Percentiles rank a stretch among this genome's conserved stretches.
Conservation (phyloP, 1,284 basidiomycete genomes). For the Moniliella sp. region DNA sequence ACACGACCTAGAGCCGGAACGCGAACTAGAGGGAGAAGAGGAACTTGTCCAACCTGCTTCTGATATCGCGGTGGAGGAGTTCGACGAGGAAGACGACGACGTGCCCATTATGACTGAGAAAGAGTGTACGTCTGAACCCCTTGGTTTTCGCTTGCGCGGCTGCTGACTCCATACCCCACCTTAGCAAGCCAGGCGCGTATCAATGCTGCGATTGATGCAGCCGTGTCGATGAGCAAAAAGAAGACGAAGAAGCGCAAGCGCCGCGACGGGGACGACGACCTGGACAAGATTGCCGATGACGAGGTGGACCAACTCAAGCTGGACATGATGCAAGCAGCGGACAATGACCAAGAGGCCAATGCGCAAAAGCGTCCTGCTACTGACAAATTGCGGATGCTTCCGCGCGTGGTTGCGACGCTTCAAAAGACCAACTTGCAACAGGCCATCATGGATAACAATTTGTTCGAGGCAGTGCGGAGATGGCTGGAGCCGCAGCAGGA, state of each 20-base stretch:
- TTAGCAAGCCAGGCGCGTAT: background rate
- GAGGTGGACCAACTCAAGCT: conserved; percentile 64
- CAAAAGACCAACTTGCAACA: conserved; percentile 78
- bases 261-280: conserved; percentile 37
- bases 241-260: conserved; percentile 51
- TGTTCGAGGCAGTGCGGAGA: conserved; percentile 65
- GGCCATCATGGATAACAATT: conserved; percentile 80
- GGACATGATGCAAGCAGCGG: conserved; percentile 65
- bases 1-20: too few relatives aligned
- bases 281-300: conserved; percentile 76
- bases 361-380: conserved; percentile 61
- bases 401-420: conserved; percentile 71
- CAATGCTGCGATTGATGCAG: conserved; percentile 45
- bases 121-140: too few relatives aligned
- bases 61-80: too few relatives aligned
- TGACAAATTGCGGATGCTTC: conserved; percentile 61
- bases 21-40: too few relatives aligned
- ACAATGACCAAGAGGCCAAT: conserved; percentile 63
- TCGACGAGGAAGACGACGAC: too few relatives aligned
- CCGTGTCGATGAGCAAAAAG: conserved; percentile 57
- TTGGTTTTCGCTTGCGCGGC: too few relatives aligned
- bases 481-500: conserved; percentile 92
- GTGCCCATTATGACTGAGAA: too few relatives aligned
- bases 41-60: too few relatives aligned
- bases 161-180: too few relatives aligned